Evolutionary conservation across 305 asterid species (phyloP), one percentile per base, ranked within the genome.

Genomic region (Nicotiana rustica): DNA sequence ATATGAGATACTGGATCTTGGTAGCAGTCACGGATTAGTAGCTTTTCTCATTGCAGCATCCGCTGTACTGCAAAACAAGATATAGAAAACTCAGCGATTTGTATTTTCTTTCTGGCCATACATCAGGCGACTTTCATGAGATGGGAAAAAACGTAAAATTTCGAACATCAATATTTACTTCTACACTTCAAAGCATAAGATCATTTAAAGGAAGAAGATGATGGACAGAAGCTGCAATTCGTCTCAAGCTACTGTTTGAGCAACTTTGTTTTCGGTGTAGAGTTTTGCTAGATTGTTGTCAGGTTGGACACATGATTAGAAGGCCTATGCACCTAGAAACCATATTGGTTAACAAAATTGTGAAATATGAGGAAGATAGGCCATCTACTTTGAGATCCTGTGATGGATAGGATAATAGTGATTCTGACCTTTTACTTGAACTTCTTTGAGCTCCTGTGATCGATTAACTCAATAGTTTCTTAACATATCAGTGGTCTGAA

Each of bases 41-140:
- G 62, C 60, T 73, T 73, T 49, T 49, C 79, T 73, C 62, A 73
- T 49, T 47, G 41, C 52, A 47, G 21, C 38, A 73, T 73, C 79
- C 14, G 10, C 41, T 49, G 38, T 13, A 49, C 21, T 21, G 79
- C 3, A 3, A 59, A 73, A 29, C 13, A 44, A 70, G 2, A 70
- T 70, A 19, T 44, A 18, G 66, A 18, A 60, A 60, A 60, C 7
- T 60, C 66, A 7, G 9, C 13, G 5, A 25, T 3, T 60, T 60
- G 31, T 10, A 60, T 8, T 18, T 60, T 60, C 66, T 60, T 60
- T 60, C 66, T 52, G 59, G 17, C n/a, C 14, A 52, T 52, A 12
- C 59, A 52, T 52, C 5, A 18, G 59, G 12, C 2, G 10, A 69
- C 35, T 38, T 2, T 4, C 10, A 10, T 69, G 77, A 70, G 77